phyloP scores from a whole-genome alignment of 2,329 filamentous ascomycete genomes.

The Penicillium thymicola region DNA sequence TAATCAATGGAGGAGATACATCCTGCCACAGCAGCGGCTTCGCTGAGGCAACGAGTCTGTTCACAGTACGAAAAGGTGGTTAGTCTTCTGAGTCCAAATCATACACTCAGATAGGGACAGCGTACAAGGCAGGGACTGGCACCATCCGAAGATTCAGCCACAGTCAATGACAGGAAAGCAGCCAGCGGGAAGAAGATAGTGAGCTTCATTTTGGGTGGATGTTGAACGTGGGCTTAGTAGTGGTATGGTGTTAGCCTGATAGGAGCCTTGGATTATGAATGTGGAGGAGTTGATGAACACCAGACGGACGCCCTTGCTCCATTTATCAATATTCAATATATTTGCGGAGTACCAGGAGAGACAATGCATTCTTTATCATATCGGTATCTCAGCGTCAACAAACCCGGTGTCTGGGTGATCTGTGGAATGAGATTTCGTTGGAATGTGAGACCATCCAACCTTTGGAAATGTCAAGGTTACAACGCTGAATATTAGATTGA shows the following conservation, averaged over 20 bases:
- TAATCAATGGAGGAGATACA: conserved; percentile 15
- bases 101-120: neutral
- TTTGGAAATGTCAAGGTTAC: neutral
- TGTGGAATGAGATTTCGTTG: conserved; percentile 3
- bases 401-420: conserved; percentile 1
- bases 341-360: neutral
- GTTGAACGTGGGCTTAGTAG: neutral
- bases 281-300: neutral
- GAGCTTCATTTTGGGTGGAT: conserved; percentile 17
- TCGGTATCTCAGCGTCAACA: neutral
- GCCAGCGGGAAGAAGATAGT: conserved; percentile 18
- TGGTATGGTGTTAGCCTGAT: neutral
- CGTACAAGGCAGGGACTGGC: conserved; percentile 15
- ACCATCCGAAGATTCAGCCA: conserved; percentile 4
- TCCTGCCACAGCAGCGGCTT: conserved; percentile 13
- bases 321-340: conserved; percentile 4
- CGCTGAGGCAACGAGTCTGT: conserved; percentile 14
- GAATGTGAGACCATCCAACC: conserved; percentile 2
- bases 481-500: neutral
- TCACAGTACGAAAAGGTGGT: neutral
- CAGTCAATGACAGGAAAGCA: conserved; percentile 15
- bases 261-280: neutral
- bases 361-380: neutral
- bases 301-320: neutral
- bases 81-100: neutral